Base-by-base conservation (phyloP, 495 filamentous ascomycete species). In the Penicillium robsamsonii region DNA sequence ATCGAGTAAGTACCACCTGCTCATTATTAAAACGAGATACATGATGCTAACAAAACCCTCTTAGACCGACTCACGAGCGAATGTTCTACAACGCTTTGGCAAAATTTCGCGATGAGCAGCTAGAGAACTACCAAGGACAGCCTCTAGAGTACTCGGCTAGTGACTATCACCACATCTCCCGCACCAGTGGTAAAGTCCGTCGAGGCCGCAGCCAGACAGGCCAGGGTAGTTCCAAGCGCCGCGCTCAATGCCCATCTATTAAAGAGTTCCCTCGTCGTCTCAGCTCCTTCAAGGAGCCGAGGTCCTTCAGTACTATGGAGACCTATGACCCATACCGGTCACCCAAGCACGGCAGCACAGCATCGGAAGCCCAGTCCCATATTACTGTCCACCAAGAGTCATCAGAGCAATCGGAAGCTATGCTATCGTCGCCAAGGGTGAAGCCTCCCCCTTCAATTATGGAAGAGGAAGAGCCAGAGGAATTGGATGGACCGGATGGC, bases 241-340 rank as follows among this genome's bases (percentile, higher is more conserved):
- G 81, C 30, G 91, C 90, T 5, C 83, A 84, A 24, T 88, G 88
- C 56, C 91, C 89, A 0, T 81, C 91, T 50, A 77, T 90, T 49
- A 86, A 85, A 31, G 82, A 86, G 48, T 68, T 79, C 42, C 65
- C 77, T 64, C 57, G 71, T 43, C 70, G 69, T 1, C 59, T 72
- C 27, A 78, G 70, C 49, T 75, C 77, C 31, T 67, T 74, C 27
- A 73, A 79, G 47, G 75, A 82, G 4, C 72, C 75, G 9, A 82
- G 58, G 37, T 75, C 74, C 1, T 75, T 68, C 44, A 71, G 60
- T 5, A 81, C 76, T 2, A 62, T 75, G 4, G 69, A 86, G 54
- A 82, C 89, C 74, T 96, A 95, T 59, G 92, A 96, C 70, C 92
- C 92, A 0, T 96, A 85, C 68, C 79, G 87, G 58, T 84, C 89